Base-by-base conservation (phyloP, 345 rosid genomes). In the Triadica sebifera region DNA sequence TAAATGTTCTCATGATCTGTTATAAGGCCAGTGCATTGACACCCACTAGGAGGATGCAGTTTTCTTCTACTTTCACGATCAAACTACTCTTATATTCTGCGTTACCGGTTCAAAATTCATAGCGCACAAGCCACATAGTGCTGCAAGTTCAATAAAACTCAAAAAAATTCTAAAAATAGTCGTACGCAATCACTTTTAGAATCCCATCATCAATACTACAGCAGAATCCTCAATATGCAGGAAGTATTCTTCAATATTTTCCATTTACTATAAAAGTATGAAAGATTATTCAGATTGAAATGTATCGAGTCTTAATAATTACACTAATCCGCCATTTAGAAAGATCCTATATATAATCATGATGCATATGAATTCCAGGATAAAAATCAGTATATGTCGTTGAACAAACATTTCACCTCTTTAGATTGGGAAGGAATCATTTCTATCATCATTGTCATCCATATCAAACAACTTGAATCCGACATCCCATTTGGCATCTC, bases 391-490 rank as follows among this genome's bases (percentile, higher is more conserved):
- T 88, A 80, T 83, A 87, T 86, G 84, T 45, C 49, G 22, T 67
- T 72, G 29, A 65, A 52, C 20, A 37, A 41, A 20, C n/a, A 34
- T 50, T 22, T 67, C 75, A 76, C 79, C 79, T 80, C 76, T 73
- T 87, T 74, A 88, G 57, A 83, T 65, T 46, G 80, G 85, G 72
- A 84, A 90, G 15, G 24, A 74, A 46, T 86, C 81, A 19, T 78
- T 73, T 59, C 67, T 63, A 37, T 80, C 88, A 62, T 45, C 88
- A n/a, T 71, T 53, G 13, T 85, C 87, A 25, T 81, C 89, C 71
- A 75, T 68, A 8, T 85, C 89, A 8, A 85, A 82, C 15, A 89
- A 83, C 84, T 87, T 91, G 88, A 93, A 87, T 7, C 90, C 84
- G 4, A 75, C 78, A 67, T 88, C 89, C 96, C 90, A 79, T 43